Conservation (phyloP, 2,329 filamentous ascomycete genomes). For the Venturia aucupariae region DNA sequence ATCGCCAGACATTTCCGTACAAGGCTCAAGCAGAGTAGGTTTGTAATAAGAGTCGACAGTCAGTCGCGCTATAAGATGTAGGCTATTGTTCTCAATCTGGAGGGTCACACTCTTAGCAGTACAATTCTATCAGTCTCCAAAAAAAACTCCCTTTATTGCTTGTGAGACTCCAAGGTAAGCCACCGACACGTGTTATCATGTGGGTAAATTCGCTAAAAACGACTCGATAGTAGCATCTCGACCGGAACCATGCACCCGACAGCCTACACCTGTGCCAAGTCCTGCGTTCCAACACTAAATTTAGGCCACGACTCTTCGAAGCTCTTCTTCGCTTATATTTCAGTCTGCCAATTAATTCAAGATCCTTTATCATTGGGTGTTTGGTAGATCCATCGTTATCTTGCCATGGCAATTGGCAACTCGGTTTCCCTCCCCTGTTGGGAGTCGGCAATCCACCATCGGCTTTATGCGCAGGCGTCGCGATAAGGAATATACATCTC, state of each 20-base stretch:
- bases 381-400: background rate
- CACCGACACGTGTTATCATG: background rate
- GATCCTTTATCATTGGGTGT: background rate
- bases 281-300: background rate
- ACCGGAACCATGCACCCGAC: background rate
- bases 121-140: too few species aligned
- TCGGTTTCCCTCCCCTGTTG: background rate
- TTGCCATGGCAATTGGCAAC: background rate
- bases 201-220: background rate
- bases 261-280: background rate
- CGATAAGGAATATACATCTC: background rate
- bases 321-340: background rate
- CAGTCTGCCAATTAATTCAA: background rate
- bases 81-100: too few species aligned
- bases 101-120: background rate
- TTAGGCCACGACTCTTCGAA: background rate
- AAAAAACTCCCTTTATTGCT: too few species aligned
- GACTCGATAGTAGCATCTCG: background rate
- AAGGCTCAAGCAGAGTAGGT: conserved; percentile 15
- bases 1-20: conserved; percentile 36
- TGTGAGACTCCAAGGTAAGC: too few species aligned
- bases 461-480: background rate
- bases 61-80: too few species aligned
- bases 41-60: too few species aligned
- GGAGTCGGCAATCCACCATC: background rate